Base-by-base conservation (phyloP, 1,139 yeast species). In the Barnettozyma hawaiiensis region DNA sequence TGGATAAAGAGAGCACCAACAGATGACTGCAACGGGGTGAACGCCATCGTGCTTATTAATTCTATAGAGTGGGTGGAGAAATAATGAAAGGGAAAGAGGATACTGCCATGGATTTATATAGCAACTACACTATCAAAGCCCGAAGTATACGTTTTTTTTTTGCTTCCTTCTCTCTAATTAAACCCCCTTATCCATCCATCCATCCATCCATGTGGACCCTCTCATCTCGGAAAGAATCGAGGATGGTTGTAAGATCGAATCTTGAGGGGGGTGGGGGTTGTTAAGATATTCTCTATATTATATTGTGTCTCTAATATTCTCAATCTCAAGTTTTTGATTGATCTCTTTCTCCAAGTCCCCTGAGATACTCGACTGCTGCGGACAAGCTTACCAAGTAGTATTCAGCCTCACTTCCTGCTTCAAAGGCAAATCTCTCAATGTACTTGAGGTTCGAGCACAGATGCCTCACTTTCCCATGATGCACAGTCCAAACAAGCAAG, bases 381-480 rank as follows among this genome's bases (percentile, higher is more conserved):
- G 37, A 42, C 16, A 56, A 32, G n/a, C 57, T 50, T 3, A 56
- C 58, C 22, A 56, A 31, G 34, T 56, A 56, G 40, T 56, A 56
- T 16, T 54, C 52, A 1, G 48, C 46, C 31, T 56, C 60, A 32
- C 57, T 52, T n/a, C 47, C 49, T 15, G 46, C 47, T 7, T 47
- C 42, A 35, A 56, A 56, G 16, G 54, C 40, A 61, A 85, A 92
- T 44, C 92, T 70, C 58, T 89, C 95, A 52, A 92, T 87, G 60
- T 87, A 94, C 49, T 76, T 79, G 49, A 90, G 65, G 58, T 92
- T 90, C 16, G 96, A 86, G 15, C 78, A 73, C 26, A 94, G 64
- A 53, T 79, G 66, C 28, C 83, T 75, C 39, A 73, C 73, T 41
- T 75, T 71, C 1, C 95, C 81, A 53, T 81, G 81, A 37, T 92